Percentiles rank a stretch among this genome's conserved stretches.
Conservation (phyloP, 78 protist genomes). For the Monocercomonoides exilis region DNA sequence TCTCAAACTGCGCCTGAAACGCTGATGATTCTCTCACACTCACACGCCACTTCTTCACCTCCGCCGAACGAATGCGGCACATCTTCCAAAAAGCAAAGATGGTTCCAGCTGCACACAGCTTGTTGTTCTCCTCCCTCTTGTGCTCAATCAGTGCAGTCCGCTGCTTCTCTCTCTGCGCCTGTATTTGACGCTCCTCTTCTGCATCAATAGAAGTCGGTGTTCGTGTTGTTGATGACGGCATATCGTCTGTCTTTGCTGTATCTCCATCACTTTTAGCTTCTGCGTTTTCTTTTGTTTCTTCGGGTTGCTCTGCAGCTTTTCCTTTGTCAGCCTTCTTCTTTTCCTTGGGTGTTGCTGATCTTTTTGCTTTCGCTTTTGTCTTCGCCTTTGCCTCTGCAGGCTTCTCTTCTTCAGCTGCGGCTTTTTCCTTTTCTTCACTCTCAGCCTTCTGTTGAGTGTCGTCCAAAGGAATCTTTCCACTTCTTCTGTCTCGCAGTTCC, state of each 20-base stretch:
- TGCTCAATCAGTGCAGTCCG: neutral
- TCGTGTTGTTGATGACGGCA: too few relatives aligned
- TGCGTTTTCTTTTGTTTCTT: too few relatives aligned
- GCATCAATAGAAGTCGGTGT: too few relatives aligned
- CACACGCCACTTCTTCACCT: neutral
- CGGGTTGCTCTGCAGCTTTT: too few relatives aligned
- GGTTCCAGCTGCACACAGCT: neutral
- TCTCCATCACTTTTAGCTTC: too few relatives aligned
- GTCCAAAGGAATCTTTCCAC: too few relatives aligned
- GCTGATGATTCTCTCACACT: neutral
- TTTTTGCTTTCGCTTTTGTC: neutral
- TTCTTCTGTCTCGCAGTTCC: neutral
- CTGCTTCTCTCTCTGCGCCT: neutral
- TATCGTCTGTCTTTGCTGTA: too few relatives aligned
- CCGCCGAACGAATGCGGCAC: neutral
- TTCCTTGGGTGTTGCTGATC: neutral
- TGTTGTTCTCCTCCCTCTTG: neutral
- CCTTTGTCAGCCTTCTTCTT: neutral
- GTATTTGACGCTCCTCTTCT: neutral
- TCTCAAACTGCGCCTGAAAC: neutral
- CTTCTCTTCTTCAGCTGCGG: neutral
- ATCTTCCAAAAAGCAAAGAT: neutral
- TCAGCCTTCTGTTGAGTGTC: too few relatives aligned
- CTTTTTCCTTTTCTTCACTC: neutral
- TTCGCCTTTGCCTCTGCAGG: neutral